These are phyloP conservation scores for Hysterangium stoloniferum DNA, from an alignment of 768 basidiomycete genomes.

Conservation along the genomic window DNA sequence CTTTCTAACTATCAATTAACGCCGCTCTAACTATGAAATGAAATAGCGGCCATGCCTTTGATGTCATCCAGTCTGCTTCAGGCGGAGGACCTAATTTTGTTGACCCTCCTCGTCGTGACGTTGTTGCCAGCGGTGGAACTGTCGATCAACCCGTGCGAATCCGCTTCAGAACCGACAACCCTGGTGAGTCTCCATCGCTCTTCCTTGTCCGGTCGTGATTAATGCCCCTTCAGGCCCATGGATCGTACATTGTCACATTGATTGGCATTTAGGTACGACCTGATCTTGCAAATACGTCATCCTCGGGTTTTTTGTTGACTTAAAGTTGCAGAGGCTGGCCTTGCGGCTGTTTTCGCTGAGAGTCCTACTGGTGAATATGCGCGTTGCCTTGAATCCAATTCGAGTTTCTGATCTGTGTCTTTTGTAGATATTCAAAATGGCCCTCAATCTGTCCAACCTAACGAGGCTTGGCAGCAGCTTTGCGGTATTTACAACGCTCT, in stretches of 20 bases:
- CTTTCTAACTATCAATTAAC: not conserved
- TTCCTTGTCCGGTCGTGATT: too few species aligned
- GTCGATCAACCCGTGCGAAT: conserved; percentile 35
- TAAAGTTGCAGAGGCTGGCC: conserved; percentile 16
- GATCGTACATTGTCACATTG: conserved; percentile 42
- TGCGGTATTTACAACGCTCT: conserved; percentile 9
- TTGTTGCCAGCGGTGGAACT: conserved; percentile 16
- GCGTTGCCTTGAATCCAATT: too few species aligned
- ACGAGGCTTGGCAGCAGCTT: conserved; percentile 3
- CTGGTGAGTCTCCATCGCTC: conserved; percentile 38
- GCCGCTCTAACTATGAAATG: not conserved
- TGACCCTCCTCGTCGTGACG: conserved; percentile 22
- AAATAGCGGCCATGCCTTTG: conserved; percentile 20
- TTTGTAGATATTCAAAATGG: not conserved
- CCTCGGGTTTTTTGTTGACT: not conserved
- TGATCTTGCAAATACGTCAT: not conserved
- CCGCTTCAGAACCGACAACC: conserved; percentile 43
- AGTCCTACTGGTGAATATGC: conserved; percentile 16
- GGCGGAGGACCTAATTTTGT: conserved; percentile 27
- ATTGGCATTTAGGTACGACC: conserved; percentile 29
- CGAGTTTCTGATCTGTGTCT: not conserved
- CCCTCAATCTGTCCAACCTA: not conserved
- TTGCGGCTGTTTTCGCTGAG: conserved; percentile 34
- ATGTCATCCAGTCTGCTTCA: conserved; percentile 28
- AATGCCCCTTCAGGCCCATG: not conserved